Base-by-base conservation (phyloP, 345 rosid genomes). In the Dipteronia sinensis region DNA sequence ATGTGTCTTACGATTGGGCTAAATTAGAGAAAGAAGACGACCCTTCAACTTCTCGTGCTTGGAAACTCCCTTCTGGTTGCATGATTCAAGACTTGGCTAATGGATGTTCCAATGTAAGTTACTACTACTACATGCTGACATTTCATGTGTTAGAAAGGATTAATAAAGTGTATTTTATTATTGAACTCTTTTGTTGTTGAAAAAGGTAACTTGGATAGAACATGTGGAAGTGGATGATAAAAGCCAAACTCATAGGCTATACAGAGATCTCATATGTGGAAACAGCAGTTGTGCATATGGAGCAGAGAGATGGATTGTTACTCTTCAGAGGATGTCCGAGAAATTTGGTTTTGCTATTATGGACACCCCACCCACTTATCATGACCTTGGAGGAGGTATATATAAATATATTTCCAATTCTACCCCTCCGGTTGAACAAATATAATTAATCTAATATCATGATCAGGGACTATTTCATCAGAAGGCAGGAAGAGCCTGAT, bases 51-150 rank as follows among this genome's bases (percentile, higher is more conserved):
- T 71, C 77, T 20, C 73, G 80, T 27, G 76, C 85, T 40, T 89
- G 93, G 89, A 93, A 80, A 83, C 90, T 92, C 71, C 98, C 98
- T 69, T 94, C 98, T 38, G 96, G 98, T 68, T 90, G 92, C 73
- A 83, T 94, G 86, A 90, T 94, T 67, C 86, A 85, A 69, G 84
- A 85, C 7, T 76, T 88, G 88, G 76, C 88, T 34, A 70, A 87
- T 85, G 92, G 90, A 38, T 78, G 38, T 53, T 86, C 88, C 51
- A 82, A 85, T 88, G 98, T 91, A 55, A 71, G 70, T 49, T 40
- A 4, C 38, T 34, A 34, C 46, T 42, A 42, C 10, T 1, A 42
- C 0, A 0, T 42, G 0, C 38, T 4, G 1, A 38, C 42, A 46
- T 46, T 46, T 46, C 49, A 46, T 46, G 13, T 46, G 12, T 46